Percentiles rank a stretch among this genome's conserved stretches.
Evolutionary conservation across 176 grass and related monocot species (phyloP).

Genomic region (Raddia guianensis): DNA sequence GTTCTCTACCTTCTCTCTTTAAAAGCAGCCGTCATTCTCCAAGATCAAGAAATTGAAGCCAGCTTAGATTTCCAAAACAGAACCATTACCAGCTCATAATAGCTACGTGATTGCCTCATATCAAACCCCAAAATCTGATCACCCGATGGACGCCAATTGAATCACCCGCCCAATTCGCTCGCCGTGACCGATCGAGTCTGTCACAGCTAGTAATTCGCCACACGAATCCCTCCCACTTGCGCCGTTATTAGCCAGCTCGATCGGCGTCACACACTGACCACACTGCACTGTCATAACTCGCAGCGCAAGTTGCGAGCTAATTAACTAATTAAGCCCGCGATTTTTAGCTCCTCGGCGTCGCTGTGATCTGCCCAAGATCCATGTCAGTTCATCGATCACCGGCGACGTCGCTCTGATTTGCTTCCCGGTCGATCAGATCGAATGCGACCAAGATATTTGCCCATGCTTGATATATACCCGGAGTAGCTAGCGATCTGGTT

Average conservation of each 20-base stretch:
- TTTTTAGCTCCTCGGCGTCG: background rate
- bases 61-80: background rate
- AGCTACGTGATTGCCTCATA: background rate
- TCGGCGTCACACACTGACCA: background rate
- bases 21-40: background rate
- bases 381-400: no score
- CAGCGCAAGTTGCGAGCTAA: background rate
- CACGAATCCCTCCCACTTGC: background rate
- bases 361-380: no score
- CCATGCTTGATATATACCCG: background rate
- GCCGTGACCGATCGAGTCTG: background rate
- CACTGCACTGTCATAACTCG: background rate
- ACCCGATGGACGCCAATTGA: background rate
- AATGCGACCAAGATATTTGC: constrained; percentile 25
- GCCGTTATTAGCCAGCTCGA: background rate
- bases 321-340: no score
- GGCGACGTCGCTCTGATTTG: constrained; percentile 4
- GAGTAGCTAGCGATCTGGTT: background rate
- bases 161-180: background rate
- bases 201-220: background rate
- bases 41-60: background rate
- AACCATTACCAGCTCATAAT: no score
- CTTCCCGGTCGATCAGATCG: background rate
- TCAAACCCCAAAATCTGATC: background rate
- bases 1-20: background rate